These are phyloP conservation scores for Somion occarium DNA, from an alignment of 1,284 basidiomycete species.

Conservation along the genomic window DNA sequence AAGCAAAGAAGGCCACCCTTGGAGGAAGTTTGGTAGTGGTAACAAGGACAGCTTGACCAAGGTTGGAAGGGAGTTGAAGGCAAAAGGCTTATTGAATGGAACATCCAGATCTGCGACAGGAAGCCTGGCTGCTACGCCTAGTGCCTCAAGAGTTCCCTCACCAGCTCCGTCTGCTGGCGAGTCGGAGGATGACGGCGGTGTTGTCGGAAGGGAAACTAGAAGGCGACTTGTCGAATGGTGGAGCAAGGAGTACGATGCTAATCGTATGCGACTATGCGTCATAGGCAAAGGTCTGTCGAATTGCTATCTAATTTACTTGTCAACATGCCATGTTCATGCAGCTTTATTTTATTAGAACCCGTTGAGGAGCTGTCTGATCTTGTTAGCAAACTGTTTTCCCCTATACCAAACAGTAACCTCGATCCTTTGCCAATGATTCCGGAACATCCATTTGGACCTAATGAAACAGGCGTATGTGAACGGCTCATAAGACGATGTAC, in stretches of 20 bases:
- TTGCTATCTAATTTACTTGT: constrained; percentile 1
- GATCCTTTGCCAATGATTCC: constrained; percentile 65
- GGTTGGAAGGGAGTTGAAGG: constrained; percentile 52
- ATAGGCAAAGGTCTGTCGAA: constrained; percentile 72
- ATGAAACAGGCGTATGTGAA: constrained; percentile 70
- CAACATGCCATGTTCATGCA: too few species aligned
- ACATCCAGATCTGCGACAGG: constrained; percentile 21
- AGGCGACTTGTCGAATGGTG: constrained; percentile 95
- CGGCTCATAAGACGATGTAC: not conserved
- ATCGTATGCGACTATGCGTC: constrained; percentile 90
- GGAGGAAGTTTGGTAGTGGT: constrained; percentile 94
- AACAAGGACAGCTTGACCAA: constrained; percentile 82
- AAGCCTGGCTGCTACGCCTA: constrained; percentile 39
- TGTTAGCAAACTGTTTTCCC: constrained; percentile 74
- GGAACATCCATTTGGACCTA: constrained; percentile 73
- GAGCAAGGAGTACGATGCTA: constrained; percentile 88
- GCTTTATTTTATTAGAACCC: constrained; percentile 49
- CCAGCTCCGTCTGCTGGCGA: constrained; percentile 59
- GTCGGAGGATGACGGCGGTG: constrained; percentile 66
- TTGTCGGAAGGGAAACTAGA: constrained; percentile 83
- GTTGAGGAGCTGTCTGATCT: constrained; percentile 74
- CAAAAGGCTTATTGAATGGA: constrained; percentile 35
- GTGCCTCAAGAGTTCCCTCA: constrained; percentile 54
- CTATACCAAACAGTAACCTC: constrained; percentile 66
- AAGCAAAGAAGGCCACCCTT: constrained; percentile 77